Evolutionary conservation across 164 flowering plant genomes (phyloP).

Genomic region (Liquidambar formosana): DNA sequence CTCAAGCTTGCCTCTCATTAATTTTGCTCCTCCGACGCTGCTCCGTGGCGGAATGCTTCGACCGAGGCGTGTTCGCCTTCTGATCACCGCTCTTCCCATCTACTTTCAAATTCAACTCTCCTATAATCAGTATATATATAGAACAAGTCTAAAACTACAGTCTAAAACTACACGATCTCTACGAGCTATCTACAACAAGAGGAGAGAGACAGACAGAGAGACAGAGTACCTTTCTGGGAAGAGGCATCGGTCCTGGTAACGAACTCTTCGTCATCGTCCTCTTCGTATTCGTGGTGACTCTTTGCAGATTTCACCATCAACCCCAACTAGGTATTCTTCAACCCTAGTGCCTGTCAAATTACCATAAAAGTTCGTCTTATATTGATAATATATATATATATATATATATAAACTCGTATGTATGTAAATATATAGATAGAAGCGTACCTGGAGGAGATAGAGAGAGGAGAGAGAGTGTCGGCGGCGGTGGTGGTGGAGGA

Average conservation of each 20-base stretch:
- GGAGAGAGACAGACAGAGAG: neutral
- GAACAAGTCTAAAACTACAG: no score
- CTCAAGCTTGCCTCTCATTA: slow-evolving; percentile 52
- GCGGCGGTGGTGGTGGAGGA: no score
- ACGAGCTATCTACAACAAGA: neutral
- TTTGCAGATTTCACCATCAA: slow-evolving; percentile 31
- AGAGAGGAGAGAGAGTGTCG: neutral
- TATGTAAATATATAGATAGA: neutral
- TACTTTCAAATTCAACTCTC: slow-evolving; percentile 15
- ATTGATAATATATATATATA: neutral
- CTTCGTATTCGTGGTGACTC: slow-evolving; percentile 28
- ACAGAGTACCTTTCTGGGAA: slow-evolving; percentile 21
- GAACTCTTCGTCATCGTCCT: slow-evolving; percentile 30
- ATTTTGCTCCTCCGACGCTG: slow-evolving; percentile 75
- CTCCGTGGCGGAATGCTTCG: slow-evolving; percentile 78
- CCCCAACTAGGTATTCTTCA: neutral
- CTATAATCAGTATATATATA: no score
- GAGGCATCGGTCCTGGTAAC: slow-evolving; percentile 14
- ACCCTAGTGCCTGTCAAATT: neutral
- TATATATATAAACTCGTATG: no score
- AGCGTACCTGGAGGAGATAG: neutral
- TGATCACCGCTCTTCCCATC: slow-evolving; percentile 53
- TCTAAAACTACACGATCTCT: neutral
- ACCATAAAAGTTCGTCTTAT: neutral
- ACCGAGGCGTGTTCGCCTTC: slow-evolving; percentile 50